Evolutionary conservation across 2,329 filamentous ascomycete genomes (phyloP), one percentile per base, ranked within the genome.

Genomic region (Phoma sp.): DNA sequence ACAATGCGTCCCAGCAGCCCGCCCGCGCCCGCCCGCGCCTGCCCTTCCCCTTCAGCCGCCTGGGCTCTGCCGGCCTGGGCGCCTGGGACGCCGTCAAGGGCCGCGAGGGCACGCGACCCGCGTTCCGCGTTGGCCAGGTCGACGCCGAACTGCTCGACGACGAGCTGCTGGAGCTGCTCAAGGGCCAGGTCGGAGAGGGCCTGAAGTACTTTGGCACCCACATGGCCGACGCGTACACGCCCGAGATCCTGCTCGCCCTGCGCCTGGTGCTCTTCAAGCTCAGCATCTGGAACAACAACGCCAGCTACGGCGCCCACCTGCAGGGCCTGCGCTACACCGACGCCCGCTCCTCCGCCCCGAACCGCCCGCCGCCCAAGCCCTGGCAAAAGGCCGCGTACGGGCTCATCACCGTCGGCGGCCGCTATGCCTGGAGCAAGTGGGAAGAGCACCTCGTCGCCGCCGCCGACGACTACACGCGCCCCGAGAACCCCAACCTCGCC

Each of bases 71-170:
- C 0, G 77, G 78, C 28, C 70, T 84, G 15, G 77, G 78, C 30
- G 77, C 85, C 48, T 96, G 90, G 91, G 85, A 92, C 69, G 78
- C 83, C 4, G 78, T 93, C 34, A 85, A 85, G 32, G 87, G 89
- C 5, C 86, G 90, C 56, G 87, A 92, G 69, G 91, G 92, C 37
- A 93, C 90, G 20, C 82, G 87, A 14, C 93, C 95, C 5, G 88
- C 91, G 10, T 97, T 96, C 74, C 88, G 95, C 47, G 95, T 99
- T 23, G 92, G 93, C 23, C 95, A 99, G 77, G 91, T 98, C 36
- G 95, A 99, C 75, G 92, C 95, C 30, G 95, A 98, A 75, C 81
- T 99, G 42, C 83, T 99, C 15, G 95, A 99, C 74, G 92, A 96
- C 71, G 95, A 98, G 78, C 82, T 99, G 38, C 81, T 98, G 20